Base-by-base conservation (phyloP, 2,329 filamentous ascomycete genomes). In the Aspergillus candidus region DNA sequence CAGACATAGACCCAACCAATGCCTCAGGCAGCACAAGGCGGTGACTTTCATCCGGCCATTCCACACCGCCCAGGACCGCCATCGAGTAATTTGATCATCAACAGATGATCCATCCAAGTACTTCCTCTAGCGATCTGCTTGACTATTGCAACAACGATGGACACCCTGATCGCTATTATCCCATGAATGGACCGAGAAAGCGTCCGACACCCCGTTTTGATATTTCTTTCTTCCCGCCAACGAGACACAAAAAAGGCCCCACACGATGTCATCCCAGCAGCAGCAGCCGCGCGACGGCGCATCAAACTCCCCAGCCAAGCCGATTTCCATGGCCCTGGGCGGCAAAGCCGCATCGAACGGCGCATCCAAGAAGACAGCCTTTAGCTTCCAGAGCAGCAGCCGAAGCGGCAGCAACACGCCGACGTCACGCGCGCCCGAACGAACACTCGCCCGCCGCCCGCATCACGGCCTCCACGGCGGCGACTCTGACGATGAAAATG, bases 401-500 rank as follows among this genome's bases (percentile, higher is more conserved):
- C 2, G 22, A 7, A 27, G 8, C 6, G 22, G 22, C 22, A 27
- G 18, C 18, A 18, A 18, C 18, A 18, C 18, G 4, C 18, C 22
- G 40, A 31, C 49, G 36, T 36, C 55, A 34, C 52, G 48, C 39
- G 35, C 40, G 6, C 43, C 48, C 22, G 38, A 34, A 22, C 58
- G 49, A 32, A 47, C 48, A n/a, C 55, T 63, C 32, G 46, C 61
- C 11, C 59, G 57, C 35, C 57, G 58, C 34, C 57, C 63, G 32
- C 62, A 60, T 40, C 52, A 57, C 11, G 52, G 61, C 38, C 51
- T 56, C 22, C 66, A 66, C 44, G 68, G 66, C 43, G 68, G 70
- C 44, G 82, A 85, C 41, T 82, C 84, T 40, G 82, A 86, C 42
- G 61, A 62, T 11, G 60, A 61, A 38, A 60, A 62, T 11, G 60